Conservation (phyloP, 2,329 filamentous ascomycete species). For the Penicillium hesseltinei region DNA sequence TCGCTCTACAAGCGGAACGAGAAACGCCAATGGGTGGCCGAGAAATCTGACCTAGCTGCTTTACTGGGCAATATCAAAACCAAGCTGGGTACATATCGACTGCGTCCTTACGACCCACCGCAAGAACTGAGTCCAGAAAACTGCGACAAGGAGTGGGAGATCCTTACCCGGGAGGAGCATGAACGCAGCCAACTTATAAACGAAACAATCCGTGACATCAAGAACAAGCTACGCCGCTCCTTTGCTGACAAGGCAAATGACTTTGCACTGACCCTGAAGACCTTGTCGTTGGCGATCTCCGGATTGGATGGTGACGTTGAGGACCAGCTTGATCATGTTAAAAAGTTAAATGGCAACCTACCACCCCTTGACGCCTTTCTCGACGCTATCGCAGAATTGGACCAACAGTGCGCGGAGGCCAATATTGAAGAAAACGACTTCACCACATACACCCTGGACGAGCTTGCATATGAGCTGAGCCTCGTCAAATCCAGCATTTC, state of each 20-base stretch:
- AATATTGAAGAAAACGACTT: conserved; percentile 99
- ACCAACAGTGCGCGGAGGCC: conserved; percentile 87
- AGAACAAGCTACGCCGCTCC: conserved; percentile 84
- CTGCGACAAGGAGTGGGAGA: conserved; percentile 78
- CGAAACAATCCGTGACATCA: conserved; percentile 97
- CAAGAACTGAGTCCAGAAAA: conserved; percentile 76
- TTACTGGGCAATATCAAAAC: conserved; percentile 98
- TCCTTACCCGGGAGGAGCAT: conserved; percentile 79
- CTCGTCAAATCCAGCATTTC: conserved; percentile 88
- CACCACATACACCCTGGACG: conserved; percentile 98
- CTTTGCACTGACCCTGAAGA: conserved; percentile 92
- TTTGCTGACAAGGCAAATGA: conserved; percentile 99
- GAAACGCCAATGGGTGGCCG: conserved; percentile 94
- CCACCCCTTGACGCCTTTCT: conserved; percentile 89
- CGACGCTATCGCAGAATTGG: conserved; percentile 78
- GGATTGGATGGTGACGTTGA: conserved; percentile 97
- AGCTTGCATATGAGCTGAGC: conserved; percentile 87
- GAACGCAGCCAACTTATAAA: conserved; percentile 90
- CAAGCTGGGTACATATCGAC: conserved; percentile 89
- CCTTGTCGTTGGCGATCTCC: conserved; percentile 89
- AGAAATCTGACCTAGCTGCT: conserved; percentile 93
- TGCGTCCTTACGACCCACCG: conserved; percentile 88
- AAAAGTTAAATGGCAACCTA: conserved; percentile 79
- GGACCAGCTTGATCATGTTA: conserved; percentile 86
- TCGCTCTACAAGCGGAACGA: conserved; percentile 83